A percentile compares a stretch with the other conserved stretches of the same genome.
These are phyloP conservation scores for Aureobasidium uvarum DNA, from an alignment of 2,329 filamentous ascomycete genomes.

Conservation along the genomic window DNA sequence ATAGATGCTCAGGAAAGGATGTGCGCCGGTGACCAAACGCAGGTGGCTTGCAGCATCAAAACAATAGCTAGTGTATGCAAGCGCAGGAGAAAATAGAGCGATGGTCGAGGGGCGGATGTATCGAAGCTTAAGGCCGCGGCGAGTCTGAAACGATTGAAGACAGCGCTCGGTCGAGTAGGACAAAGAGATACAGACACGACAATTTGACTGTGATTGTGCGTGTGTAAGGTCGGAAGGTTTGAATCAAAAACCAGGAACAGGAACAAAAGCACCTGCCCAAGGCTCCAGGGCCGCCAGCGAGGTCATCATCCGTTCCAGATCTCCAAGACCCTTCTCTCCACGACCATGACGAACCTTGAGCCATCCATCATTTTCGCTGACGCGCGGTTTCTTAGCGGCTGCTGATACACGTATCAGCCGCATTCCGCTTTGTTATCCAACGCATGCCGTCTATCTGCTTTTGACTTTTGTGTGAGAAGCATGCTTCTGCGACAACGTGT, in stretches of 20 bases:
- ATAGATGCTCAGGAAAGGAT: conserved; percentile 6
- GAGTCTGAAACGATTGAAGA: conserved; percentile 23
- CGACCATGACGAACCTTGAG: conserved; percentile 6
- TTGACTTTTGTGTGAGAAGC: not conserved
- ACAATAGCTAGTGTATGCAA: not conserved
- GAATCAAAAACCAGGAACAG: not conserved
- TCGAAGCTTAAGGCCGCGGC: conserved; percentile 13
- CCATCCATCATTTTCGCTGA: conserved; percentile 8
- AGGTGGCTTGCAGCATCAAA: conserved; percentile 22
- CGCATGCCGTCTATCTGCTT: not conserved
- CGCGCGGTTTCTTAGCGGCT: conserved; percentile 9
- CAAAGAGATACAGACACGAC: conserved; percentile 17
- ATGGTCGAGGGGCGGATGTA: conserved; percentile 1
- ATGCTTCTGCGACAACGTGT: not conserved
- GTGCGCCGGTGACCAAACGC: conserved; percentile 6
- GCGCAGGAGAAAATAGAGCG: not conserved
- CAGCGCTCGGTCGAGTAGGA: conserved; percentile 8
- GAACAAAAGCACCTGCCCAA: conserved; percentile 2
- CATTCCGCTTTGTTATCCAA: conserved; percentile 5
- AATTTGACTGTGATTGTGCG: not conserved
- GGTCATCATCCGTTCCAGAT: conserved; percentile 19
- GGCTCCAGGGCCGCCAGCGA: conserved; percentile 8
- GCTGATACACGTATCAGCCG: conserved; percentile 4
- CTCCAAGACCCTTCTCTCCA: conserved; percentile 8
- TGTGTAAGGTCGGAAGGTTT: conserved; percentile 1